phyloP scores from a whole-genome alignment of 805 yeast genomes.

The Candida ulmi region DNA sequence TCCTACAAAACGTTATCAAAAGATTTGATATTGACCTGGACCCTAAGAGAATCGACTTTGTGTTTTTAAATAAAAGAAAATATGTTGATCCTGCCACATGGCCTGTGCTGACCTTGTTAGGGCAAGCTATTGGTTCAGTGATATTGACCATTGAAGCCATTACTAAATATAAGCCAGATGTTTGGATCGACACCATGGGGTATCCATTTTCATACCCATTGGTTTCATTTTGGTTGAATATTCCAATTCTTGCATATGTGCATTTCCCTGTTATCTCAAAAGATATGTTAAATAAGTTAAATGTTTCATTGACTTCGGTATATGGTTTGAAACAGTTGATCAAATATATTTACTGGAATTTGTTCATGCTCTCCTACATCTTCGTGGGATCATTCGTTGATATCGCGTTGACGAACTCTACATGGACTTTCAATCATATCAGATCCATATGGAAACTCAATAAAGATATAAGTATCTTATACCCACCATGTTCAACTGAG shows the following conservation, averaged over 20 bases:
- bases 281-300: slow-evolving; percentile 75
- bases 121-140: slow-evolving; percentile 82
- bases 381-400: slow-evolving; percentile 62
- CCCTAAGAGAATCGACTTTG: slow-evolving; percentile 49
- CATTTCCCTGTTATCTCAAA: slow-evolving; percentile 89
- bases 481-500: slow-evolving; percentile 88
- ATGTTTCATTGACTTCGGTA: slow-evolving; percentile 21
- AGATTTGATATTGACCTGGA: slow-evolving; percentile 56
- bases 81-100: slow-evolving; percentile 68
- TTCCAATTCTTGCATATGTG: slow-evolving; percentile 85
- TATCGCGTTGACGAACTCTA: slow-evolving; percentile 70
- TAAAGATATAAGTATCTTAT: slow-evolving; percentile 44
- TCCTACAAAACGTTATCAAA: slow-evolving; percentile 44
- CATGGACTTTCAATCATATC: slow-evolving; percentile 88
- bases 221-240: slow-evolving; percentile 45
- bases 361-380: slow-evolving; percentile 58
- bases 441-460: slow-evolving; percentile 53
- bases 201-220: slow-evolving; percentile 81
- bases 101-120: slow-evolving; percentile 75
- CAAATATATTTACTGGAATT: slow-evolving; percentile 66
- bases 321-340: slow-evolving; percentile 23
- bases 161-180: slow-evolving; percentile 63
- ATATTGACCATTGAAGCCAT: slow-evolving; percentile 68
- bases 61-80: slow-evolving; percentile 50
- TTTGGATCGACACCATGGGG: slow-evolving; percentile 95